Conservation (phyloP, 106 monocot genomes). For the Iris macrosiphon region DNA sequence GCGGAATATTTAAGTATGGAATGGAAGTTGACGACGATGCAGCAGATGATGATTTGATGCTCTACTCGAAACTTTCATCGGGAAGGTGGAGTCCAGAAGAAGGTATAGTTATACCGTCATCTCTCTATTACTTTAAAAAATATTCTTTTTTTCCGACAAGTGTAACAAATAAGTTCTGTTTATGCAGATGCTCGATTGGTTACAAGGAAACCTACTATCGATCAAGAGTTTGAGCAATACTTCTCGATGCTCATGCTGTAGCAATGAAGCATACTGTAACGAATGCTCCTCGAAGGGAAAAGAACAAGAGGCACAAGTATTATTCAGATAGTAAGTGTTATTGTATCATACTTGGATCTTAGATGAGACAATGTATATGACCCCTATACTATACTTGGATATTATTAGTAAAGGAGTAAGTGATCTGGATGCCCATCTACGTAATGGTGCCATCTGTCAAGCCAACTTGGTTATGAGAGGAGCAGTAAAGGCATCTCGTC, state of each 20-base stretch:
- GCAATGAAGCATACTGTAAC: not conserved
- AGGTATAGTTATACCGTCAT: slow-evolving; percentile 9
- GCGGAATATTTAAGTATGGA: slow-evolving; percentile 5
- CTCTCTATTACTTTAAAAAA: not conserved
- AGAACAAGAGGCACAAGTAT: too few relatives aligned
- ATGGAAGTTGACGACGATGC: slow-evolving; percentile 8
- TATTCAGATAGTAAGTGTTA: too few relatives aligned
- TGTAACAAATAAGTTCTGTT: not conserved
- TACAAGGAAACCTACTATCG: slow-evolving; percentile 47
- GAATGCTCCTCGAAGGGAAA: too few relatives aligned
- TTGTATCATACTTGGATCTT: too few relatives aligned
- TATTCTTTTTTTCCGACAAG: not conserved
- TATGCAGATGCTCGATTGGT: slow-evolving; percentile 32
- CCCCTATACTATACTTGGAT: too few relatives aligned
- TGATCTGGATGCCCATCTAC: too few relatives aligned
- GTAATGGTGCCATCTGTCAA: too few relatives aligned
- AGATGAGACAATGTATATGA: too few relatives aligned
- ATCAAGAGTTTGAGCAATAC: slow-evolving; percentile 89
- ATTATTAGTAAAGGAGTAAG: too few relatives aligned
- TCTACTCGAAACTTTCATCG: slow-evolving; percentile 30
- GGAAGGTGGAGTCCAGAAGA: slow-evolving; percentile 18
- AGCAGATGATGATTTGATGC: slow-evolving; percentile 25
- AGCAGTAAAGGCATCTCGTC: too few relatives aligned
- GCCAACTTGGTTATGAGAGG: too few relatives aligned
- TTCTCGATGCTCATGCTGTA: slow-evolving; percentile 77